Evolutionary conservation across 1,284 basidiomycete species (phyloP), one percentile per base, ranked within the genome.

Genomic region (Microbotryum scabiosae): DNA sequence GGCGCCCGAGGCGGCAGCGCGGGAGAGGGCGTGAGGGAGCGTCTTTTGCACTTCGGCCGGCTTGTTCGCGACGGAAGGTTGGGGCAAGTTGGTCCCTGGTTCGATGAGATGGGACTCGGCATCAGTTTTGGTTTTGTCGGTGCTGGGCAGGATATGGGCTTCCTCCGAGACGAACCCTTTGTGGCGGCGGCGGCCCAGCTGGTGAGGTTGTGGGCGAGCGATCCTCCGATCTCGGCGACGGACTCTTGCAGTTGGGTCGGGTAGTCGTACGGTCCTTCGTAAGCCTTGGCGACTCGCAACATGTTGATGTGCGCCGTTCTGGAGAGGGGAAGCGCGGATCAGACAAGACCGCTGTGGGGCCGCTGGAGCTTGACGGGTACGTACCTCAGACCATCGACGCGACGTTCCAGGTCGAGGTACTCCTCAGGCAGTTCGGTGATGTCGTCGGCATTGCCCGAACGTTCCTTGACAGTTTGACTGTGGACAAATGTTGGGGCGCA

Each of bases 361-460:
- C n/a, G n/a, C n/a, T 41, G 16, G 36, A 41, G 36, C 14, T 16
- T 41, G 36, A 9, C 10, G n/a, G n/a, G 32, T 58, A 74, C 73
- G 32, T 81, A 78, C 71, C 86, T 85, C 57, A 98, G 83, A 43
- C 90, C 90, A 77, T 98, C 96, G 46, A 98, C 94, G 59, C 92
- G 85, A 52, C 85, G 80, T 77, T 98, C 94, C 70, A 98, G 84
- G 73, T 93, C 88, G 75, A 86, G 92, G 82, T 98, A 98, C 76
- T 98, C 65, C 76, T 88, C 85, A n/a, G 87, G 86, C 44, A 92
- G 81, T 77, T 97, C 94, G 21, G 94, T 98, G 73, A 98, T 94
- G 70, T 94, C 93, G 18, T 88, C 83, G 60, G 96, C 83, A 71
- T 90, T 85, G 28, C 94, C 94, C 5, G 97, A 81, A 55, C 87